Evolutionary conservation across 2,329 filamentous ascomycete genomes (phyloP), one percentile per base, ranked within the genome.

Genomic region (Penicillium sp.): DNA sequence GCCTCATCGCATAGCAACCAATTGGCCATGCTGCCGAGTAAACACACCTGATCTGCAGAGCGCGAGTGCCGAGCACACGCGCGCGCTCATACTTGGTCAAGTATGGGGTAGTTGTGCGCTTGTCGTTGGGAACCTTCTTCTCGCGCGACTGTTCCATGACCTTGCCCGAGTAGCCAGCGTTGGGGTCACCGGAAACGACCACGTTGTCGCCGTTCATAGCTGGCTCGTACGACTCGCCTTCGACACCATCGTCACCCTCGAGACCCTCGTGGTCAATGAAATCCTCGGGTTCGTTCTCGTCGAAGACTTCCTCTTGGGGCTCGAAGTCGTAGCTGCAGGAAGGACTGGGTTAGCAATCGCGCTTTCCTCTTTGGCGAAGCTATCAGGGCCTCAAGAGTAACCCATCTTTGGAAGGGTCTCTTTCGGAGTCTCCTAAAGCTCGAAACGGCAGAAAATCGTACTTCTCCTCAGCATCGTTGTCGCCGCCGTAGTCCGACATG

Each of bases 31-130:
- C 53, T 15, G 51, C 22, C 37, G 12, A 44, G 8, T 6, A 26
- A 57, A 73, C 87, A 58, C 79, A 96, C 92, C 92, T 97, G 75
- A 99, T 98, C 80, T 99, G 95, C 75, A 98, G 80, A 44, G 95
- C 95, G 69, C 95, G 86, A 44, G 95, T 98, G 53, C 95, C 95
- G 67, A 99, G 82, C 62, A 99, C 94, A 75, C 95, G 89, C 66
- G 95, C 95, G 71, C 89, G 88, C 84, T 99, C 95, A 81, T 99
- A 99, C 83, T 99, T 99, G 69, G 95, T 99, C 94, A 99, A 96
- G 82, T 97, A 99, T 2, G 94, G 95, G 30, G 95, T 99, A 9
- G 95, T 99, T 26, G 88, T 91, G 72, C 95, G 88, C 80, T 96
- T 87, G 68, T 93, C 91, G 69, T 92, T 91, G 60, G 93, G 86